A percentile compares a stretch with the other conserved stretches of the same genome.
Evolutionary conservation across 805 yeast genomes (phyloP).

Genomic region (Candida caryicola): DNA sequence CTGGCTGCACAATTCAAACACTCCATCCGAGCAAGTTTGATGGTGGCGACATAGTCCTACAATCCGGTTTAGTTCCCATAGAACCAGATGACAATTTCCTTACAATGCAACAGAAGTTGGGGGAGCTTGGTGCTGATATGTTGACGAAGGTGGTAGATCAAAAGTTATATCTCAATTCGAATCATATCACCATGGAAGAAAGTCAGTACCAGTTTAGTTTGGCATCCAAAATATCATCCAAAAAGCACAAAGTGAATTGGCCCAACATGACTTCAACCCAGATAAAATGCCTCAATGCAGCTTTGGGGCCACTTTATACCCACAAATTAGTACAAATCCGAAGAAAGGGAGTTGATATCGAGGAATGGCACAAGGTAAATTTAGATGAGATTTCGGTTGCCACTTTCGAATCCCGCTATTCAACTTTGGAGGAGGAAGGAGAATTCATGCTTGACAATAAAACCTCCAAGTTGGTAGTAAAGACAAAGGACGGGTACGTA

Average conservation of each 20-base stretch:
- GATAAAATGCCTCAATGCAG: constrained; percentile 43
- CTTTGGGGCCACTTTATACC: constrained; percentile 57
- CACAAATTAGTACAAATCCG: constrained; percentile 34
- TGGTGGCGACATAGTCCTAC: constrained; percentile 65
- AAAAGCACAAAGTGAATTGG: constrained; percentile 51
- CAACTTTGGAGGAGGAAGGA: background rate
- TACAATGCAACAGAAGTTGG: constrained; percentile 51
- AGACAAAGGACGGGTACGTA: constrained; percentile 45
- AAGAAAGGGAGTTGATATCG: constrained; percentile 28
- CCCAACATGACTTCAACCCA: constrained; percentile 26
- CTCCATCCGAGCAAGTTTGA: constrained; percentile 87
- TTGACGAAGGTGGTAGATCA: constrained; percentile 44
- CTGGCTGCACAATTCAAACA: constrained; percentile 90
- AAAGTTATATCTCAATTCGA: constrained; percentile 21
- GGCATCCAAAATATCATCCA: constrained; percentile 54
- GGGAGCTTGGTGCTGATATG: constrained; percentile 58
- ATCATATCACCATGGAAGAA: background rate
- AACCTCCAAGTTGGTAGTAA: constrained; percentile 28
- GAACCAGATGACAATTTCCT: constrained; percentile 41
- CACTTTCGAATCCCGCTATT: background rate
- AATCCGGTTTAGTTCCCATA: constrained; percentile 46
- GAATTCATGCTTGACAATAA: constrained; percentile 1
- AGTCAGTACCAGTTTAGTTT: constrained; percentile 38
- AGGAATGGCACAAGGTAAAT: constrained; percentile 45
- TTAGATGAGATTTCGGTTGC: constrained; percentile 37